phyloP scores from a whole-genome alignment of 2,329 filamentous ascomycete genomes.

The Alternaria arborescens region DNA sequence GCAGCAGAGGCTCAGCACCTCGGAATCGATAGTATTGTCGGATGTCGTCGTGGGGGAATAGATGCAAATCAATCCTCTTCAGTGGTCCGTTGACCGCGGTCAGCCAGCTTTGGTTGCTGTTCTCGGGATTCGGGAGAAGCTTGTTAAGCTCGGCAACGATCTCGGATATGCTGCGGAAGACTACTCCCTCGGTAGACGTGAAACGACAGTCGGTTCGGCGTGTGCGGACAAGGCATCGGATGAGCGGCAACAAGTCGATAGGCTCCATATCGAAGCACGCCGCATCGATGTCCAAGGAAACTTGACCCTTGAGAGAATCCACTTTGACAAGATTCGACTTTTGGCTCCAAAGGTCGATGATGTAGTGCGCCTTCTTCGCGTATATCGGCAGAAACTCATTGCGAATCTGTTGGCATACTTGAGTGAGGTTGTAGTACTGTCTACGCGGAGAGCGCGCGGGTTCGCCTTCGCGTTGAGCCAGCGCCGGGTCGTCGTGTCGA shows the following conservation, averaged over 20 bases:
- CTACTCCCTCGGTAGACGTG: slow-evolving; percentile 19
- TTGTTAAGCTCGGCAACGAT: slow-evolving; percentile 23
- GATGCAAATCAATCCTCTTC: slow-evolving; percentile 22
- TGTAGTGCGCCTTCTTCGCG: slow-evolving; percentile 17
- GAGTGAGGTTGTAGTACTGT: slow-evolving; percentile 27
- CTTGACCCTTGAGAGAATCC: slow-evolving; percentile 21
- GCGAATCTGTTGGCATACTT: slow-evolving; percentile 39
- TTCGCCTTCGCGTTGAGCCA: slow-evolving; percentile 11
- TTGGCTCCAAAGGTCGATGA: slow-evolving; percentile 20
- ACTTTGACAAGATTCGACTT: slow-evolving; percentile 12
- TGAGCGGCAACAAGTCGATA: slow-evolving; percentile 21
- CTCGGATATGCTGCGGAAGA: slow-evolving; percentile 22
- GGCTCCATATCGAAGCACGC: slow-evolving; percentile 28
- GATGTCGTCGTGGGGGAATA: slow-evolving; percentile 24
- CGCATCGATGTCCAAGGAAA: slow-evolving; percentile 32
- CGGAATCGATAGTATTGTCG: slow-evolving; percentile 25
- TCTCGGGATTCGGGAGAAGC: slow-evolving; percentile 14
- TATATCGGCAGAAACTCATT: slow-evolving; percentile 36
- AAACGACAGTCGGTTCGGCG: slow-evolving; percentile 15
- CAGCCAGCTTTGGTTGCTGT: slow-evolving; percentile 18
- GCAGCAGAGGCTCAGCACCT: slow-evolving; percentile 24
- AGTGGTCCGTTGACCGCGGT: slow-evolving; percentile 19
- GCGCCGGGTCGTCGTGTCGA: slow-evolving; percentile 20
- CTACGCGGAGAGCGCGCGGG: not conserved
- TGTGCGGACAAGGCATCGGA: slow-evolving; percentile 16